Evolutionary conservation across 345 rosid genomes (phyloP), one percentile per base, ranked within the genome.

Genomic region (Syzygium oleosum): DNA sequence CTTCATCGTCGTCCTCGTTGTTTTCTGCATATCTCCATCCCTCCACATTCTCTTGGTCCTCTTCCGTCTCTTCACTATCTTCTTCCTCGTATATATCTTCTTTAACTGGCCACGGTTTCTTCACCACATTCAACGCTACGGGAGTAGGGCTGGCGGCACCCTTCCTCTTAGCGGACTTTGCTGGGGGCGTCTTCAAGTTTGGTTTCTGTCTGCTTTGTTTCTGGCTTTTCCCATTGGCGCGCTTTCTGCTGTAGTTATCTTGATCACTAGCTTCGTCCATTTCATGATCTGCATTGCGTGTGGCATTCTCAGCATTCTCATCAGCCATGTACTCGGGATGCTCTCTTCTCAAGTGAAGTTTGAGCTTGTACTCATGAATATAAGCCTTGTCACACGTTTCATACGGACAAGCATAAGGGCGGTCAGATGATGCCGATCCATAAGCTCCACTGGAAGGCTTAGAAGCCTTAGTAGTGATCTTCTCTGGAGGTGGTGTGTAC

Each of bases 301-400:
- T 84, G 25, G 93, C 91, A 86, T 90, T 93, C 91, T 95, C 96
- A 1, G 92, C 88, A 86, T 94, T 94, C 90, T 95, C 98, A 73
- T 93, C 99, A 2, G 88, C 85, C 88, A 90, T 89, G 90, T 95
- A 98, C 85, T 94, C 98, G 7, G 97, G 99, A 94, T 98, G 99
- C 92, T 96, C 98, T 88, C 98, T 95, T 91, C 95, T 93, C 73
- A 98, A 88, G 91, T 98, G 99, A 89, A 96, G 99, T 90, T 96
- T 98, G 84, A 96, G 98, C 94, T 98, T 96, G 94, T 98, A 98
- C 88, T 96, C 99, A 88, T 98, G 99, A 87, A 96, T 98, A 92
- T 96, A 98, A 51, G 98, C 96, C 92, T 98, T 98, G 85, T 94
- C 96, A 86, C 99, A 96, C n/a, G 95, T 97, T 52, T 96, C 96